A percentile compares a stretch with the other conserved stretches of the same genome.
phyloP scores from a whole-genome alignment of 2,329 filamentous ascomycete genomes.

The Amylocarpus encephaloides region DNA sequence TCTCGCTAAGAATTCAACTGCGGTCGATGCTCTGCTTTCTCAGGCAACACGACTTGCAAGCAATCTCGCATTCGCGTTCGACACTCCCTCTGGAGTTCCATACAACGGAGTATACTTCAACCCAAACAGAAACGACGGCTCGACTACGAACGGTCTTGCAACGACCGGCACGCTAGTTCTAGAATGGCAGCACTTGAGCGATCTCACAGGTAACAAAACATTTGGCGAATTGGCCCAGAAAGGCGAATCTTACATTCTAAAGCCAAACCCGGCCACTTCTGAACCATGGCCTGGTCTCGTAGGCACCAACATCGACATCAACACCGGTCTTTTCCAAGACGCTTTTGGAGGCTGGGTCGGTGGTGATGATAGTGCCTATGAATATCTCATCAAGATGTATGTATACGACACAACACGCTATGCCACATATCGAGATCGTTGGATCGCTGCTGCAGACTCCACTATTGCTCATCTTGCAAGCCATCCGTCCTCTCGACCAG shows the following conservation, averaged over 20 bases:
- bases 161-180: conserved; percentile 72
- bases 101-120: conserved; percentile 60
- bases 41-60: conserved; percentile 67
- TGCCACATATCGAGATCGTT: conserved; percentile 61
- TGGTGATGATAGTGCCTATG: conserved; percentile 75
- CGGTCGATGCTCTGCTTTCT: conserved; percentile 52
- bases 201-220: conserved; percentile 60
- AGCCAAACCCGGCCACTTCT: conserved; percentile 52
- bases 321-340: conserved; percentile 61
- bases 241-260: conserved; percentile 63
- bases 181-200: conserved; percentile 77
- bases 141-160: conserved; percentile 62
- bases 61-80: conserved; percentile 68
- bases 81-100: conserved; percentile 69
- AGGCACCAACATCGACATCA: conserved; percentile 59
- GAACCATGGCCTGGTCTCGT: conserved; percentile 75
- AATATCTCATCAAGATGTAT: conserved; percentile 90
- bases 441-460: conserved; percentile 69
- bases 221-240: conserved; percentile 63
- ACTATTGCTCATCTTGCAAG: conserved; percentile 65
- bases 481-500: conserved; percentile 57
- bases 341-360: conserved; percentile 68
- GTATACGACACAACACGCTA: conserved; percentile 67
- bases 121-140: conserved; percentile 43
- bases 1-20: conserved; percentile 38